Evolutionary conservation across 2,329 filamentous ascomycete species (phyloP), one percentile per base, ranked within the genome.

Genomic region (Bertia moriformis): DNA sequence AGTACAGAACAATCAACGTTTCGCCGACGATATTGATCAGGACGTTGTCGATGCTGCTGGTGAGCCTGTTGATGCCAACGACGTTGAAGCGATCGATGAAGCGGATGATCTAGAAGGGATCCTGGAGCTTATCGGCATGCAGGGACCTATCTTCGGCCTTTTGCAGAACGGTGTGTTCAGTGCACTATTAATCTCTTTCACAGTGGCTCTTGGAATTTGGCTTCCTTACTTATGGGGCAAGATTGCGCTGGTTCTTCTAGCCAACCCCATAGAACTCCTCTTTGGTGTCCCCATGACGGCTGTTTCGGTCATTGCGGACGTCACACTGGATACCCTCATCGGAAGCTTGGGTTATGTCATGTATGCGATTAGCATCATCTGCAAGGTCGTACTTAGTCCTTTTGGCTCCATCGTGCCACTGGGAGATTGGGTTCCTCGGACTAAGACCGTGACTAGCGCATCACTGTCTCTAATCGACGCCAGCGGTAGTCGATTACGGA

Each of bases 161-260:
- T 77, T 96, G 47, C 91, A 98, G 52, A 98, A 98, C 48, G 87
- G 84, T 40, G 78, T 95, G 14, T 98, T 98, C 58, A 94, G 89
- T 54, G 81, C 83, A 4, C 80, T 96, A 36, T 69, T 98, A 19
- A 86, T 98, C 13, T 83, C 84, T 1, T 73, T 89, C 39, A 93
- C 88, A 13, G 77, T 98, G 32, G 80, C 86, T 39, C 65, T 83
- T 42, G 89, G 87, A 39, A 76, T 96, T 35, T 94, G 91, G 62
- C 62, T 94, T 39, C 91, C 91, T 0, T 98, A 96, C 59, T 81
- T 95, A 40, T 78, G 87, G 52, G 91, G 91, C 13, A 88, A 93
- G 46, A 65, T 93, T 18, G 77, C 84, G 3, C 67, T 96, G 33
- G 78, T 89, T 53, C 65, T 88, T 38, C 55, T 89, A 18, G 85